These are phyloP conservation scores for Candida alai DNA, from an alignment of 805 yeast species.

Conservation along the genomic window DNA sequence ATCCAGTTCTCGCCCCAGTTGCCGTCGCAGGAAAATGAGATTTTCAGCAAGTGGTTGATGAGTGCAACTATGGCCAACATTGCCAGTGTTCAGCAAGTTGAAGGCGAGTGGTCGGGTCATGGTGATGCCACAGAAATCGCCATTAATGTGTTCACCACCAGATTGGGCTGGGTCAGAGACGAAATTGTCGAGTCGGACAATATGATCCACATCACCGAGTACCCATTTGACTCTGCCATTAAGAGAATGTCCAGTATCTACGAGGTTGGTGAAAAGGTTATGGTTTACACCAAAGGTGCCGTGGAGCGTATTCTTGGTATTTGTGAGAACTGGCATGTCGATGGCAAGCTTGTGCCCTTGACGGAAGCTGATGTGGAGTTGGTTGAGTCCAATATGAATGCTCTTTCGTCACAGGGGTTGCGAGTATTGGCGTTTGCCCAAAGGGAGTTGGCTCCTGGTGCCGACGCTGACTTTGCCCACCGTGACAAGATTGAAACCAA, in stretches of 20 bases:
- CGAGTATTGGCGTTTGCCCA: slow-evolving; percentile 31
- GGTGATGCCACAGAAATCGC: slow-evolving; percentile 38
- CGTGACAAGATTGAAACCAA: slow-evolving; percentile 21
- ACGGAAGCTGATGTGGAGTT: slow-evolving; percentile 16
- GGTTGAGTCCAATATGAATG: slow-evolving; percentile 25
- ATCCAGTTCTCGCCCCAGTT: slow-evolving; percentile 2
- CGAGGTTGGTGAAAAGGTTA: slow-evolving; percentile 8
- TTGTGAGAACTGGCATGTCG: slow-evolving; percentile 22
- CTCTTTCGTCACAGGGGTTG: slow-evolving; percentile 26
- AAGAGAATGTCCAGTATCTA: slow-evolving; percentile 31
- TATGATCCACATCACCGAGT: slow-evolving; percentile 23
- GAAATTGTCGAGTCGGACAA: slow-evolving; percentile 12
- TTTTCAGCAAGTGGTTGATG: slow-evolving; percentile 50
- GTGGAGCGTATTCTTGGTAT: slow-evolving; percentile 26
- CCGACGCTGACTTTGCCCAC: slow-evolving; percentile 3
- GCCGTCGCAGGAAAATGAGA: slow-evolving; percentile 13
- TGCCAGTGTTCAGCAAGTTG: slow-evolving; percentile 56
- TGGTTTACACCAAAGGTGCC: slow-evolving; percentile 29
- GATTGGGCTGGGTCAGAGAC: slow-evolving; percentile 21
- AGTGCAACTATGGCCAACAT: slow-evolving; percentile 78
- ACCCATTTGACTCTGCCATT: slow-evolving; percentile 30
- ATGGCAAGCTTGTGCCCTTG: slow-evolving; percentile 12
- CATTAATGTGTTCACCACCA: slow-evolving; percentile 28
- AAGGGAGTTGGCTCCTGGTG: slow-evolving; percentile 13
- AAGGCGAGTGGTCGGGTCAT: slow-evolving; percentile 65